Evolutionary conservation across 129 eudicot species (phyloP), one percentile per base, ranked within the genome.

Genomic region (Lonicera japonica): DNA sequence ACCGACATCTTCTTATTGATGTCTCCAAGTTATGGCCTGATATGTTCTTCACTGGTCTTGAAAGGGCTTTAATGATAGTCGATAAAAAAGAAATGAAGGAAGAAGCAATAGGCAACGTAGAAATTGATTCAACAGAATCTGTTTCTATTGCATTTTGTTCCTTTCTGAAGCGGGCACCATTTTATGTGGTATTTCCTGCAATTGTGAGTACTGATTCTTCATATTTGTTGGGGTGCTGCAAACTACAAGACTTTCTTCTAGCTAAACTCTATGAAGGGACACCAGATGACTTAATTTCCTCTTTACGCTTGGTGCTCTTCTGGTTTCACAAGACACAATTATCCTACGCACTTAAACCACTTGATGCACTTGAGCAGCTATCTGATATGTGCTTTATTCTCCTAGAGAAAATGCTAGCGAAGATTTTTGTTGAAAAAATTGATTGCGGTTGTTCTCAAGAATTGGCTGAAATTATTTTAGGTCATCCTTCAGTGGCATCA

Each of bases 101-200:
- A 63, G 72, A 52, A 50, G 45, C 20, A 1, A 18, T 22, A 14
- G 56, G 24, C 55, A 23, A 53, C 16, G 15, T 21, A 21, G 57
- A 70, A 54, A 18, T 20, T 50, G 77, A 79, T 54, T 56, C 82
- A 60, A 21, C 21, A 50, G 77, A 71, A 23, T 64, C 73, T 66
- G 76, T 75, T 59, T 81, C 87, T 64, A 73, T 38, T 73, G 88
- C 79, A 36, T 82, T 91, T 60, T 73, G 77, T 47, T 60, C 29
- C 19, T 85, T 75, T 55, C 45, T 92, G 72, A 61, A 70, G 70
- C 56, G 24, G 58, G 81, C 87, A 58, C 99, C 96, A 0, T 94
- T 88, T 69, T 56, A 79, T 77, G 83, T 79, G 69, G 66, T 94
- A 34, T 79, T 88, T 56, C 90, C 99, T 58, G 78, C 77, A 17